Conservation (phyloP, 306 rosid genomes). For the Lotus japonicus region DNA sequence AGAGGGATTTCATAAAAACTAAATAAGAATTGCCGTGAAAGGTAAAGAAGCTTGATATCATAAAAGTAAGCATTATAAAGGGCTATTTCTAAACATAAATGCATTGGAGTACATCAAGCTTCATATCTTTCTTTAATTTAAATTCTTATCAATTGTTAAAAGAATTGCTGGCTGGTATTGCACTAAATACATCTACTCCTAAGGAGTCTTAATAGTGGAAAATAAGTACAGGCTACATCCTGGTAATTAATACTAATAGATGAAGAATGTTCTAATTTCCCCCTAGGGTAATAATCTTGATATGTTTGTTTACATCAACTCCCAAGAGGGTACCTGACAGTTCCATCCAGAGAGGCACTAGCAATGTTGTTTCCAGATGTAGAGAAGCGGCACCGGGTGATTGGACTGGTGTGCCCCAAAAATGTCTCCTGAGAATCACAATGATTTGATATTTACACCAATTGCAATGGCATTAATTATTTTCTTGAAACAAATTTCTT, state of each 20-base stretch:
- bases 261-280: background rate
- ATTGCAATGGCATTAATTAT: conserved; percentile 21
- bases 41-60: background rate
- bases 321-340: conserved; percentile 69
- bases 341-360: conserved; percentile 93
- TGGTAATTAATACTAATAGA: background rate
- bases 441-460: conserved; percentile 27
- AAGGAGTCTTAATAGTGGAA: conserved; percentile 3
- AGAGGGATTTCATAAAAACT: conserved; percentile 6
- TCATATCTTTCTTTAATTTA: background rate
- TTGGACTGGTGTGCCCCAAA: conserved; percentile 93
- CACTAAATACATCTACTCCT: background rate
- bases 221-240: conserved; percentile 12
- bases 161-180: background rate
- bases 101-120: background rate
- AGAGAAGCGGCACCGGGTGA: conserved; percentile 88
- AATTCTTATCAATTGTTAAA: background rate
- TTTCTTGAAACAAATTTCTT: too few species aligned
- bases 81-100: conserved; percentile 1
- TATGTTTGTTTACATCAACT: background rate
- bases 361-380: conserved; percentile 93
- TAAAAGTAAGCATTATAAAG: conserved; percentile 6
- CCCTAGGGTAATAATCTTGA: background rate
- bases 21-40: conserved; percentile 8
- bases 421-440: conserved; percentile 77